A percentile compares a stretch with the other conserved stretches of the same genome.
Evolutionary conservation across 768 basidiomycete species (phyloP).

Genomic region (Trametes gibbosa): DNA sequence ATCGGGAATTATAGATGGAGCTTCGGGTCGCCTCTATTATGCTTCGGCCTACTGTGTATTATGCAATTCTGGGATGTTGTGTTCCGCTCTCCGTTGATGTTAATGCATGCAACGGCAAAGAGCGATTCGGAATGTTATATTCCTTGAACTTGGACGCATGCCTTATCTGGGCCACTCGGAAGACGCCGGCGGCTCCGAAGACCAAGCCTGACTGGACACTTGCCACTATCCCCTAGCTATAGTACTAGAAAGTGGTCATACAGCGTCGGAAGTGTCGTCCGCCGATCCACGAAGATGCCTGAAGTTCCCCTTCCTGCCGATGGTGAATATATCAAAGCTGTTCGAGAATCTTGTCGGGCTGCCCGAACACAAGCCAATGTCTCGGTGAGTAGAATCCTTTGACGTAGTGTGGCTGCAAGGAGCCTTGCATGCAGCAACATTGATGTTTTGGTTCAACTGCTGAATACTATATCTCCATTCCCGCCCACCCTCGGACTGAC

Average conservation of each 20-base stretch:
- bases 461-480: no score
- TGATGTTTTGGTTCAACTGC: no score
- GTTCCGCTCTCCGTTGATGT: not conserved
- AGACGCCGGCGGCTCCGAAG: not conserved
- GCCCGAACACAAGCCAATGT: constrained; percentile 49
- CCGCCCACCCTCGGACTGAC: not conserved
- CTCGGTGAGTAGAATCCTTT: constrained; percentile 52
- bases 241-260: no score
- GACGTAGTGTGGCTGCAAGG: no score
- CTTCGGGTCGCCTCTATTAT: not conserved
- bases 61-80: not conserved
- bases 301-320: constrained; percentile 36
- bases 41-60: not conserved
- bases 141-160: not conserved
- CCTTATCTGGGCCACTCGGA: not conserved
- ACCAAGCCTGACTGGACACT: not conserved
- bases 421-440: no score
- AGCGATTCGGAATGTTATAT: not conserved
- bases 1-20: not conserved
- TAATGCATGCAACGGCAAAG: not conserved
- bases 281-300: not conserved
- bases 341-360: constrained; percentile 51
- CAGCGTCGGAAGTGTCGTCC: no score
- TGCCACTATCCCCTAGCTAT: not conserved
- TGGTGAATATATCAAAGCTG: constrained; percentile 46